Percentiles rank a stretch among this genome's conserved stretches.
These are phyloP conservation scores for Camelina sativa DNA, from an alignment of 345 rosid species.

Conservation along the genomic window DNA sequence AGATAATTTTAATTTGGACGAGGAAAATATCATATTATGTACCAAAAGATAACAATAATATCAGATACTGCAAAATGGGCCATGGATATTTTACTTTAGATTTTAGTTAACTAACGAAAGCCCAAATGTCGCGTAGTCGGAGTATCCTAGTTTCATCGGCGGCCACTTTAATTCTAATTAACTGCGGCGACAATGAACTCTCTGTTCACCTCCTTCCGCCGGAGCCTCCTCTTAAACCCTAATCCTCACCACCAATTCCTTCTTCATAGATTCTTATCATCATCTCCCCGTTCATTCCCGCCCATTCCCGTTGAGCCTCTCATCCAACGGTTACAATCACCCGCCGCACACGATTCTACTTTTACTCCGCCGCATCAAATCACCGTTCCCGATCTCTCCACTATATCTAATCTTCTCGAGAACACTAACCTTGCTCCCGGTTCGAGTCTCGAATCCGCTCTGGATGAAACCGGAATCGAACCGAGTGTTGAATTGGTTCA, in stretches of 20 bases:
- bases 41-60: no score
- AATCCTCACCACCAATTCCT: conserved; percentile 25
- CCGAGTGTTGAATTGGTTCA: conserved; percentile 55
- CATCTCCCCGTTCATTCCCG: conserved; percentile 45
- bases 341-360: conserved; percentile 34
- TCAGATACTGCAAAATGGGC: neutral
- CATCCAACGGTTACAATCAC: conserved; percentile 48
- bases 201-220: conserved; percentile 36
- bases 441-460: conserved; percentile 54
- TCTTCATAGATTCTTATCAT: conserved; percentile 36
- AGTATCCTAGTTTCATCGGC: conserved; percentile 19
- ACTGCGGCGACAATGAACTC: conserved; percentile 47
- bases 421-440: conserved; percentile 51
- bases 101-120: no score
- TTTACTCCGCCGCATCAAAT: conserved; percentile 25
- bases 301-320: conserved; percentile 46
- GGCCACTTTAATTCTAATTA: neutral
- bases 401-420: conserved; percentile 57
- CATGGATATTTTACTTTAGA: neutral
- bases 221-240: conserved; percentile 39
- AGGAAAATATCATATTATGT: neutral
- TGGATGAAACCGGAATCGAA: conserved; percentile 59
- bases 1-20: no score
- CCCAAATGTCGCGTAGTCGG: conserved; percentile 21
- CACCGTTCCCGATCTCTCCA: conserved; percentile 46